Percentiles rank a stretch among this genome's conserved stretches.
These are phyloP conservation scores for Talaromyces adpressus DNA, from an alignment of 495 filamentous ascomycete species.

Conservation along the genomic window DNA sequence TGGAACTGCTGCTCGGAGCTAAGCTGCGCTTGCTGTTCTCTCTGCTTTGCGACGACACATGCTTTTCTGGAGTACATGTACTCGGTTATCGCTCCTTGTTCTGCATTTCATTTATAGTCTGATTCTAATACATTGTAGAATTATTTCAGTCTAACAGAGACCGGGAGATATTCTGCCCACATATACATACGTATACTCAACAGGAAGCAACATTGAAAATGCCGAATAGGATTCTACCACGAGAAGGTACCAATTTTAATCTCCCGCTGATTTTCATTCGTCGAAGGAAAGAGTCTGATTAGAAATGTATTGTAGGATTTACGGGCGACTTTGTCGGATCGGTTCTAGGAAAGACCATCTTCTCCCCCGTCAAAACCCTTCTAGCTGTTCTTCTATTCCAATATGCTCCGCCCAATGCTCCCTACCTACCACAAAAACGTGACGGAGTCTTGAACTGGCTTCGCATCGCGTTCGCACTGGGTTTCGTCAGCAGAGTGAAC, in stretches of 20 bases:
- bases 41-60: neutral
- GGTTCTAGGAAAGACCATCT: slow-evolving; percentile 46
- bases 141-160: neutral
- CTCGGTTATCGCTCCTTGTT: neutral
- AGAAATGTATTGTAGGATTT: too few relatives aligned
- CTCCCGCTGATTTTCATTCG: too few relatives aligned
- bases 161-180: neutral
- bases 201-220: neutral
- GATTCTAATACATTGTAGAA: too few relatives aligned
- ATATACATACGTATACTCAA: neutral
- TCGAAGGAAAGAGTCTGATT: too few relatives aligned
- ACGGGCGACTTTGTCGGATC: slow-evolving; percentile 51
- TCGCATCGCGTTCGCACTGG: slow-evolving; percentile 40
- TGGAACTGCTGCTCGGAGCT: neutral
- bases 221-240: slow-evolving; percentile 5
- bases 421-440: neutral
- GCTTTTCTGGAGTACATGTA: neutral
- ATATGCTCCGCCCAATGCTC: slow-evolving; percentile 23
- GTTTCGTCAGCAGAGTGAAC: slow-evolving; percentile 39
- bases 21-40: neutral
- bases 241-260: slow-evolving; percentile 13
- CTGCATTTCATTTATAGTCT: too few relatives aligned
- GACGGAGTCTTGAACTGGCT: slow-evolving; percentile 29
- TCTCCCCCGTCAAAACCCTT: slow-evolving; percentile 53
- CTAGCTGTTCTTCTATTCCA: slow-evolving; percentile 52